Evolutionary conservation across 352 stramenopile genomes (phyloP).

Genomic region (Globisporangium abappressorium): DNA sequence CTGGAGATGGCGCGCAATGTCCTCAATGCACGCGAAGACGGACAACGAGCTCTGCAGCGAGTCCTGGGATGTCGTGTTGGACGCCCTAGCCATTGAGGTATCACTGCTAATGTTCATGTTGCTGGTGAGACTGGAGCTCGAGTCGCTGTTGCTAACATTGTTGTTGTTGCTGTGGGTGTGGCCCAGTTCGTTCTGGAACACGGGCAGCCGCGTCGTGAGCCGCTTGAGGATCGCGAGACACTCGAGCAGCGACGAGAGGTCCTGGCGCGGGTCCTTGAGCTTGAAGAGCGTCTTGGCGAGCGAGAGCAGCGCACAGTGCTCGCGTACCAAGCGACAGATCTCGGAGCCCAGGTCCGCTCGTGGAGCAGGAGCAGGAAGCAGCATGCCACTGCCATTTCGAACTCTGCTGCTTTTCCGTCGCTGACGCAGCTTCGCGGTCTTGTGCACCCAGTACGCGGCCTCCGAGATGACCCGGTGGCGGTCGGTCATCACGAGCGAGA

Average conservation of each 20-base stretch:
- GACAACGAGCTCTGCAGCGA: constrained; percentile 29
- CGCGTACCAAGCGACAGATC: constrained; percentile 47
- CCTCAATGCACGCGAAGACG: constrained; percentile 45
- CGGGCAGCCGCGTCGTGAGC: constrained; percentile 23
- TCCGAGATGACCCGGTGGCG: constrained; percentile 61
- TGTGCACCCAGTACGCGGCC: constrained; percentile 41
- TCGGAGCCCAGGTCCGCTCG: constrained; percentile 38
- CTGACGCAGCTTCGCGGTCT: constrained; percentile 26
- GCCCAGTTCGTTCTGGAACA: constrained; percentile 21
- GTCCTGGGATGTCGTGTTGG: constrained; percentile 17
- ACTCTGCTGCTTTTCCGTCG: not conserved
- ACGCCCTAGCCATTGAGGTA: constrained; percentile 8
- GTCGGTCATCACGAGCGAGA: constrained; percentile 77
- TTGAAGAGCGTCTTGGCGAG: constrained; percentile 46
- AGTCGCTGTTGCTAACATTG: constrained; percentile 18
- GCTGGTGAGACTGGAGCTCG: constrained; percentile 16
- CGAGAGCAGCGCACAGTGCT: constrained; percentile 54
- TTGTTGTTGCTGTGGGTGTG: not conserved
- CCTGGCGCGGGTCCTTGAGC: constrained; percentile 45
- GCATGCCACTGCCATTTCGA: not conserved
- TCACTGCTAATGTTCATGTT: constrained; percentile 11
- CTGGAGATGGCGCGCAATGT: constrained; percentile 52
- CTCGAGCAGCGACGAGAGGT: constrained; percentile 52
- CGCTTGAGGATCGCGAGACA: constrained; percentile 49
- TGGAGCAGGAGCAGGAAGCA: not conserved